phyloP scores from a whole-genome alignment of 768 basidiomycete species.

The Lactifluus echinatus region DNA sequence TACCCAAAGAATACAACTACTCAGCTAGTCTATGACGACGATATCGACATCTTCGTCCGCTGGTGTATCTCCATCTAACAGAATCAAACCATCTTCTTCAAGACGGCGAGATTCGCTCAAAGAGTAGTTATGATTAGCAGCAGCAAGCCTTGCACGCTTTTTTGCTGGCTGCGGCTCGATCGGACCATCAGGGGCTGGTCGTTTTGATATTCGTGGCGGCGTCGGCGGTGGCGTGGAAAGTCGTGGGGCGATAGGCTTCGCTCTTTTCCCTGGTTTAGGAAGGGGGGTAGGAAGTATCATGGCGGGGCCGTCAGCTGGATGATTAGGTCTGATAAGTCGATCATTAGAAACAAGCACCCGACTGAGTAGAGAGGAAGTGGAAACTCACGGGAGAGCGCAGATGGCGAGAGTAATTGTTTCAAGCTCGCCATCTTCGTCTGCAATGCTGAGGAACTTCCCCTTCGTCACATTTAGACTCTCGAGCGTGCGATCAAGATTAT shows the following conservation, averaged over 20 bases:
- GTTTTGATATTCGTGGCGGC: slow-evolving; percentile 44
- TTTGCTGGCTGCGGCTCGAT: slow-evolving; percentile 53
- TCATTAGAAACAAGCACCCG: not conserved
- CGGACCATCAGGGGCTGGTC: slow-evolving; percentile 47
- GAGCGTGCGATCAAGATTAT: slow-evolving; percentile 74
- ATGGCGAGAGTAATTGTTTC: slow-evolving; percentile 66
- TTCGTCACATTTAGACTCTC: slow-evolving; percentile 70
- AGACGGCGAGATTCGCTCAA: slow-evolving; percentile 57
- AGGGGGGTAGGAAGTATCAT: slow-evolving; percentile 60
- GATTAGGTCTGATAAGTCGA: slow-evolving; percentile 40
- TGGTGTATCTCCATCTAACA: slow-evolving; percentile 52
- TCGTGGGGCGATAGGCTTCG: slow-evolving; percentile 28
- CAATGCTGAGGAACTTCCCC: slow-evolving; percentile 83
- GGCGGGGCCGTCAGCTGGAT: slow-evolving; percentile 41
- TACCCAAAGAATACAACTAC: not conserved
- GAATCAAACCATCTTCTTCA: slow-evolving; percentile 67
- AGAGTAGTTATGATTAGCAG: slow-evolving; percentile 29
- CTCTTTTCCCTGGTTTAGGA: slow-evolving; percentile 43
- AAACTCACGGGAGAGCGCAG: slow-evolving; percentile 60
- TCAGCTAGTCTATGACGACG: slow-evolving; percentile 44
- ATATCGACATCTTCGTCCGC: slow-evolving; percentile 44
- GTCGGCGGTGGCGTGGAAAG: slow-evolving; percentile 34
- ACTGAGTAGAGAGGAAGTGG: not conserved
- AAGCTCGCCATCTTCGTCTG: slow-evolving; percentile 77
- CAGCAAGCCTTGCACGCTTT: slow-evolving; percentile 40